Base-by-base conservation (phyloP, 768 basidiomycete species). In the Phlebiopsis gigantea region DNA sequence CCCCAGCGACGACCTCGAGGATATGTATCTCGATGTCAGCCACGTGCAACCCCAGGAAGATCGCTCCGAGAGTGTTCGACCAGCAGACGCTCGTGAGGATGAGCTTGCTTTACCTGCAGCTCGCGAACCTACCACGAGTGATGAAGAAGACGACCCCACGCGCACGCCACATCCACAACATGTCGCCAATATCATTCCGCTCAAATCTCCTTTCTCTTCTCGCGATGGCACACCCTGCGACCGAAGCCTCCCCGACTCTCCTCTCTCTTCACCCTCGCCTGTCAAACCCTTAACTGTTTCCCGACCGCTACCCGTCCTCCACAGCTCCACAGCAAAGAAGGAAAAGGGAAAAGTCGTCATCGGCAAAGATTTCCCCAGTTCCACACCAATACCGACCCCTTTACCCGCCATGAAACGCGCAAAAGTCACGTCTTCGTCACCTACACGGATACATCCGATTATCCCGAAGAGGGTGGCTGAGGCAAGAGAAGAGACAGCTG, bases 81-180 rank as follows among this genome's bases (percentile, higher is more conserved):
- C 45, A 9, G 12, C 12, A 39, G 34, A 10, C 17, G 34, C 17
- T 39, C 34, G 12, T 2, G 17, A 47, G 55, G 44, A 12, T 4
- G 44, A 45, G 44, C 2, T 10, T 3, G 2, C 21, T 9, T 12
- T 21, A 12, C 53, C 56, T 55, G 51, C 42, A 53, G 49, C 29
- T 12, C 34, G 12, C 17, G 34, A 39, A 39, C 26, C 47, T 5
- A 19, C 25, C 12, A 46, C 53, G 52, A 56, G 56, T 26, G 52
- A 46, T 21, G 56, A 58, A 43, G 51, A 55, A 31, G 39, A 55
- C 19, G 63, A 64, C 56, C 58, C 65, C 9, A 57, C 60, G 3
- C 61, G 63, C 39, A 66, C 67, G 1, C 67, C 67, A 7, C 65
- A 61, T 52, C 65, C 63, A 31, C 61, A 51, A n/a, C 63, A 61